Conservation (phyloP, 1,139 yeast genomes). For the Suhomyces coccinellae region DNA sequence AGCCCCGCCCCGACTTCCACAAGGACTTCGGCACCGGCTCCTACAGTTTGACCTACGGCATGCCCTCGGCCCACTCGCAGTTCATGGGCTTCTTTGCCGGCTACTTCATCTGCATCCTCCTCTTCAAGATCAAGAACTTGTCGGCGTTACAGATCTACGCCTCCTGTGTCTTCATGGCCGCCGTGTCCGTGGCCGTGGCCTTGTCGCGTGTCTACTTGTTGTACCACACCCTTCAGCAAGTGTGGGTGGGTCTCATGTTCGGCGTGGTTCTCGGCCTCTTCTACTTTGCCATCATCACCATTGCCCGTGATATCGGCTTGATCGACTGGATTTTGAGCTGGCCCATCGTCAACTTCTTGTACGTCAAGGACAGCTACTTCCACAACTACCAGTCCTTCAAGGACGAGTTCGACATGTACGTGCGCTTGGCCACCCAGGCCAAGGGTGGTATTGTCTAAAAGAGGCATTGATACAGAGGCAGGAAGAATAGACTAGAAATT, state of each 20-base stretch:
- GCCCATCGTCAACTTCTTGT: constrained; percentile 45
- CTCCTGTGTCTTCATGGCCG: constrained; percentile 24
- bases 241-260: constrained; percentile 64
- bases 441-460: constrained; percentile 3
- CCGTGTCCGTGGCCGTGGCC: constrained; percentile 53
- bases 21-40: constrained; percentile 50
- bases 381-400: constrained; percentile 40
- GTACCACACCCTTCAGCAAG: constrained; percentile 77
- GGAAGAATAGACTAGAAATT: too few relatives aligned
- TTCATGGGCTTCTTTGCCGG: constrained; percentile 85
- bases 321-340: constrained; percentile 58
- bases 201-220: constrained; percentile 74
- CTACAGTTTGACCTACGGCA: constrained; percentile 71
- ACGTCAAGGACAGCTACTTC: constrained; percentile 60
- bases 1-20: constrained; percentile 73
- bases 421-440: constrained; percentile 10
- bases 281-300: constrained; percentile 55
- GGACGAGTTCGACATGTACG: constrained; percentile 34
- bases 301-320: constrained; percentile 59
- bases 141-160: constrained; percentile 21
- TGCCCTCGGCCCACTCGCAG: constrained; percentile 98
- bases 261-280: constrained; percentile 61
- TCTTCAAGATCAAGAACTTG: constrained; percentile 30
- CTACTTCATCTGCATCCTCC: constrained; percentile 52
- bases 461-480: too few relatives aligned